Evolutionary conservation across 2,329 filamentous ascomycete genomes (phyloP).

Genomic region (Pyricularia pennisetigena): DNA sequence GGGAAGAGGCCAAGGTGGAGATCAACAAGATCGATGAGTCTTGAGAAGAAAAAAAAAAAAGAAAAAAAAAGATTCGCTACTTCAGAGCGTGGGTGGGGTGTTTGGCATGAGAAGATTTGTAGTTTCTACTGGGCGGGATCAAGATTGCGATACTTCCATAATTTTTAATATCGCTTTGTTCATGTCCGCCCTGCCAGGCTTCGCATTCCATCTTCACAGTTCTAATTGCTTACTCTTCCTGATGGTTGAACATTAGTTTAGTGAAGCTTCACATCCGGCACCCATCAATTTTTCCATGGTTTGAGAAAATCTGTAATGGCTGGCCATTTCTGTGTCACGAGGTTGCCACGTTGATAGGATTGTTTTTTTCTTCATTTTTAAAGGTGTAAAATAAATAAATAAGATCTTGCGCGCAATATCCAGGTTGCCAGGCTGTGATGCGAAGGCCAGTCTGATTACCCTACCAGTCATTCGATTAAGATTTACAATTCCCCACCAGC

Average conservation of each 20-base stretch:
- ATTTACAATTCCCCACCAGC: background rate
- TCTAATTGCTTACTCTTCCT: too few species aligned
- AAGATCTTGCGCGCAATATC: too few species aligned
- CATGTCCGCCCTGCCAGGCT: background rate
- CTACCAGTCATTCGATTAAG: background rate
- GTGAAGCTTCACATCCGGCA: too few species aligned
- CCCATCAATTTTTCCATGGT: too few species aligned
- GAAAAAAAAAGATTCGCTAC: background rate
- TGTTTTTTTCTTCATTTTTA: too few species aligned
- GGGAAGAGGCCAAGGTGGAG: constrained; percentile 82
- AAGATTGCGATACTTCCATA: background rate
- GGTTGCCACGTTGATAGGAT: too few species aligned
- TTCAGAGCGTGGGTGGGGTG: background rate
- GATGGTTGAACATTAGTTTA: too few species aligned
- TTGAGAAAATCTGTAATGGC: too few species aligned
- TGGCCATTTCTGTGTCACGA: too few species aligned
- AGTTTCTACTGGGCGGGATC: background rate
- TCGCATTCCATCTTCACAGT: background rate
- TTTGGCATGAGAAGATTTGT: background rate
- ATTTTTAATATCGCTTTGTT: constrained; percentile 1
- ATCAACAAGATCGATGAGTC: constrained; percentile 75
- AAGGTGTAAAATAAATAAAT: too few species aligned
- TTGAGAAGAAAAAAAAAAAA: constrained; percentile 14
- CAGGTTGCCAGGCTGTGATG: too few species aligned
- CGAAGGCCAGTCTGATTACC: too few species aligned